Base-by-base conservation (phyloP, 192 early-diverging fungal species). In the Gigaspora rosea region DNA sequence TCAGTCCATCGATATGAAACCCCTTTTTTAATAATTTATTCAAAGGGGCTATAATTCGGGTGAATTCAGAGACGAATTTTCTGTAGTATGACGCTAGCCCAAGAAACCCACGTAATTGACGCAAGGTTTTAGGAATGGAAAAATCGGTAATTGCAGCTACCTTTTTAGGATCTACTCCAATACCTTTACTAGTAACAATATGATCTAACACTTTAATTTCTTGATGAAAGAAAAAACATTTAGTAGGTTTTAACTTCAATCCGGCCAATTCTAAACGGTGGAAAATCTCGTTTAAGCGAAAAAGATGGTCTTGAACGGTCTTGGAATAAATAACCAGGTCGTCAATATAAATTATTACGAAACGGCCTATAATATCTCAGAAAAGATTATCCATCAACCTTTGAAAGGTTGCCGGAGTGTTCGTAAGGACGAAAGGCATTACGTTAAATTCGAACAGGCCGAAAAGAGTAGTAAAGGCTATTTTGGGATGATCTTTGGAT, bases 381-480 rank as follows among this genome's bases (percentile, higher is more conserved):
- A 50, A 50, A 12, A 50, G 8, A 9, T 50, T 6, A 12, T 50
- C 12, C 49, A 50, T 50, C 49, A 50, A 12, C 6, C 12, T 6
- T 12, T 50, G 49, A 67, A 61, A 73, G 58, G 62, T 63, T 3
- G 47, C 59, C 5, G 77, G 80, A 0, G 74, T 70, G 50, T 70
- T 78, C 11, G 32, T 8, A 0, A 71, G 58, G 4, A 80, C 76
- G 61, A 84, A 84, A 0, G 69, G 80, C 73, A 84, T 79, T 15
- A 70, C 66, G 32, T 36, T 68, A 27, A 76, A 84, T 51, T 80
- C 52, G 47, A 62, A 84, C 4, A 76, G 58, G 2, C 80, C 82
- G 32, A 72, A 54, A 32, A 27, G 50, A 5, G 56, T 78, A 16
- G 36, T 54, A 51, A 81, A 78, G 0, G 79, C 74, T 7, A 74